phyloP scores from a whole-genome alignment of 129 eudicot species.

The Solidago caesia region DNA sequence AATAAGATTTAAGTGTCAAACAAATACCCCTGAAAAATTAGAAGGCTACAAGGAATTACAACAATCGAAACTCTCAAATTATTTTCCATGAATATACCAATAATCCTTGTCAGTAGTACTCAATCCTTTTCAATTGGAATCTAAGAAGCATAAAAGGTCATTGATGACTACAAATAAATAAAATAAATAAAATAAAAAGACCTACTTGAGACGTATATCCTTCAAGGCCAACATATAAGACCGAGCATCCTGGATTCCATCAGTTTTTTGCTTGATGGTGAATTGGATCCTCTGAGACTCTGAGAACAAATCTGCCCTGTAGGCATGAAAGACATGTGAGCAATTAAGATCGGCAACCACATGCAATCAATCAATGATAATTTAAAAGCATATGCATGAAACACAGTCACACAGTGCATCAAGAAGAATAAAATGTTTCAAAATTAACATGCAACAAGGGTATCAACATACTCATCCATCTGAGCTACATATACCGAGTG shows the following conservation, averaged over 20 bases:
- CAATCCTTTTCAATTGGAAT: neutral
- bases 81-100: neutral
- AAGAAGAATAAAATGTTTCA: neutral
- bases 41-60: neutral
- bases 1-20: constrained; percentile 19
- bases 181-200: neutral
- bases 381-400: constrained; percentile 16
- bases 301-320: constrained; percentile 80
- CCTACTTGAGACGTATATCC: constrained; percentile 85
- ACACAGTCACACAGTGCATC: neutral
- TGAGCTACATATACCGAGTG: neutral
- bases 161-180: neutral
- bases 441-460: neutral
- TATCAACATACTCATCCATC: neutral
- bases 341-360: neutral
- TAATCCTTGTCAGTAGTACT: too few relatives aligned
- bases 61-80: neutral
- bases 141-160: neutral
- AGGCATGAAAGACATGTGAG: neutral
- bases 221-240: constrained; percentile 63
- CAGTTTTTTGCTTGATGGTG: constrained; percentile 65
- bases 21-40: neutral
- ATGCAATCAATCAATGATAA: constrained; percentile 1
- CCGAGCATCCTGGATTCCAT: constrained; percentile 76
- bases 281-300: constrained; percentile 76